A percentile compares a stretch with the other conserved stretches of the same genome.
Evolutionary conservation across 371 early-diverging fungal genomes (phyloP).

Genomic region (Apophysomyces variabilis): DNA sequence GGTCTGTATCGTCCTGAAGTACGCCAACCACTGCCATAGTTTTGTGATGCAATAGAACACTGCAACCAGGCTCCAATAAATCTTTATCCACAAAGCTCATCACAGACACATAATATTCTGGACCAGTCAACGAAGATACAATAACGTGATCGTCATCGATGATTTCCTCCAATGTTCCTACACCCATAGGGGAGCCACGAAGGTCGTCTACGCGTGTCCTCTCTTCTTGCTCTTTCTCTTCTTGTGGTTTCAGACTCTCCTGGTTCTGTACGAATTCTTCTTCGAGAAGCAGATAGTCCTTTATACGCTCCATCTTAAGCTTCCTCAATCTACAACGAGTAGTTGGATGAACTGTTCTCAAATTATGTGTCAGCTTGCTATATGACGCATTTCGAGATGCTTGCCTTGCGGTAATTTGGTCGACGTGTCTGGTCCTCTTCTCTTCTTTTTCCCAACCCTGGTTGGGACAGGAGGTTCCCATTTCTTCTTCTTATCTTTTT

Average conservation of each 20-base stretch:
- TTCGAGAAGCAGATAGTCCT: slow-evolving; percentile 97
- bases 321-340: slow-evolving; percentile 97
- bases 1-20: slow-evolving; percentile 97
- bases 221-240: slow-evolving; percentile 93
- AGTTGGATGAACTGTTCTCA: slow-evolving; percentile 86
- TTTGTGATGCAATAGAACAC: slow-evolving; percentile 98
- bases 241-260: slow-evolving; percentile 94
- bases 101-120: slow-evolving; percentile 98
- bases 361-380: not conserved
- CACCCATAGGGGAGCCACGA: slow-evolving; percentile 99
- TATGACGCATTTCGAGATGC: not conserved
- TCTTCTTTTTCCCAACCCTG: slow-evolving; percentile 97
- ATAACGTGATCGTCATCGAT: slow-evolving; percentile 99
- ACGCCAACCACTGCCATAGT: slow-evolving; percentile 96
- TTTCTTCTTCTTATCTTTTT: slow-evolving; percentile 92
- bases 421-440: slow-evolving; percentile 94
- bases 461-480: slow-evolving; percentile 99
- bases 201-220: slow-evolving; percentile 97
- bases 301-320: slow-evolving; percentile 95
- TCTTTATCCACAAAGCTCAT: slow-evolving; percentile 99
- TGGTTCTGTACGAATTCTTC: slow-evolving; percentile 99
- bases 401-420: slow-evolving; percentile 91
- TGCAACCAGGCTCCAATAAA: slow-evolving; percentile 98
- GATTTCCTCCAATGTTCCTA: slow-evolving; percentile 99
- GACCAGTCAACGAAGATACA: slow-evolving; percentile 94